These are phyloP conservation scores for Cystofilobasidium bisporidii DNA, from an alignment of 768 basidiomycete species.

Conservation along the genomic window DNA sequence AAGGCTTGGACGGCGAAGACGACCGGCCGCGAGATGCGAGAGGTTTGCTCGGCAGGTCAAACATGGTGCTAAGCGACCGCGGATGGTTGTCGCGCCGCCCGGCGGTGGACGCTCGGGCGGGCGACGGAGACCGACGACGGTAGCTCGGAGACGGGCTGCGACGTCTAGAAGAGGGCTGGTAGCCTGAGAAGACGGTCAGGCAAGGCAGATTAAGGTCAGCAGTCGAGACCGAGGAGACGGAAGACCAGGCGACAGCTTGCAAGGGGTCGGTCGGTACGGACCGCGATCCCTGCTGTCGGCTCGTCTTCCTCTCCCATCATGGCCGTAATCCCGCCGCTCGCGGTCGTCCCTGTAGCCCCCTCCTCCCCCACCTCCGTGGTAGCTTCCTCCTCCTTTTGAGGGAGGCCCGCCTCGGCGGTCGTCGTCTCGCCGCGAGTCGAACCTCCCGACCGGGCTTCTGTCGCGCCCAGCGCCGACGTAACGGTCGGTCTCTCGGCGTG, in stretches of 20 bases:
- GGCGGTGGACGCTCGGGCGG: neutral
- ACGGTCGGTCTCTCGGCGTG: neutral
- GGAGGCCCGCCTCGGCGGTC: neutral
- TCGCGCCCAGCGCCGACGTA: neutral
- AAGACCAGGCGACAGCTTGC: neutral
- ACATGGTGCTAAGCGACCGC: neutral
- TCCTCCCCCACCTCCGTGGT: neutral
- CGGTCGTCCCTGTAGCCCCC: neutral
- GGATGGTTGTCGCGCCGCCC: neutral
- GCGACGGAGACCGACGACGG: neutral
- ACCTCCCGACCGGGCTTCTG: neutral
- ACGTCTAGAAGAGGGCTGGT: neutral
- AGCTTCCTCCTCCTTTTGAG: neutral
- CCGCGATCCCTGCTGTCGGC: neutral
- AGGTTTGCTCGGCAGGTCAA: neutral
- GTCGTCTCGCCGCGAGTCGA: neutral
- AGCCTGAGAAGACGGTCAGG: neutral
- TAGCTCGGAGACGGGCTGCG: neutral
- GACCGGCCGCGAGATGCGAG: neutral
- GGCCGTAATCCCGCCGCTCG: neutral
- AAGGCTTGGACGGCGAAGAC: neutral
- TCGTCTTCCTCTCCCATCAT: neutral
- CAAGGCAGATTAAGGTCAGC: too few relatives aligned
- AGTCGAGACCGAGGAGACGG: neutral
- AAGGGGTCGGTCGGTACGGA: neutral